phyloP scores from a whole-genome alignment of 345 rosid genomes.

The Raphanus raphanistrum region DNA sequence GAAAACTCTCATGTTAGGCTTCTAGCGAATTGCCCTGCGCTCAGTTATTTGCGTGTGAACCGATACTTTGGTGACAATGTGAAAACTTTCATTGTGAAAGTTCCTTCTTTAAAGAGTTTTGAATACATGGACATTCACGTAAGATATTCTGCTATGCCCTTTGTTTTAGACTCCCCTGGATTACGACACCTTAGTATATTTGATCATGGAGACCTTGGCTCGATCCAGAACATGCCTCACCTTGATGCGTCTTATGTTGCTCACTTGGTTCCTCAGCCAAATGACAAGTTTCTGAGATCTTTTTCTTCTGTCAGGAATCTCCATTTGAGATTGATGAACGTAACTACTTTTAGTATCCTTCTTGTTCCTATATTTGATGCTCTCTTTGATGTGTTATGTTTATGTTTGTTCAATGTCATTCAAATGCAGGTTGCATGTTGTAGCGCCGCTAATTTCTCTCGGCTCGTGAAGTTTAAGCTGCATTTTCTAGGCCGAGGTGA shows the following conservation, averaged over 20 bases:
- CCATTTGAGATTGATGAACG: not conserved
- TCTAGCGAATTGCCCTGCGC: not conserved
- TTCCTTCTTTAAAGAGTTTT: not conserved
- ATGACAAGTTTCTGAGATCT: not conserved
- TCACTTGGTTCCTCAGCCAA: not conserved
- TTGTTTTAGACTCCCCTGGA: conserved; percentile 8
- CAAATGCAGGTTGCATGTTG: not conserved
- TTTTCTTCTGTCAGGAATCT: conserved; percentile 11
- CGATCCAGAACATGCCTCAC: not conserved
- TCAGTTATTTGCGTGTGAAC: not conserved
- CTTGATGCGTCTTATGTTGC: not conserved
- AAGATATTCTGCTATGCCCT: not conserved
- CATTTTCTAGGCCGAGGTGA: not conserved
- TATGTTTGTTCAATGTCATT: not conserved
- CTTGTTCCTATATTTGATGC: not conserved
- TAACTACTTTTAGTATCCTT: not conserved
- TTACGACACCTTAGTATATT: not conserved
- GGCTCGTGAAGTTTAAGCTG: not conserved
- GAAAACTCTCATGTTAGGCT: not conserved
- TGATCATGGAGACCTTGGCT: not conserved
- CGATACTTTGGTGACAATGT: not conserved
- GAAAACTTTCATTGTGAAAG: not conserved
- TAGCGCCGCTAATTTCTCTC: not conserved
- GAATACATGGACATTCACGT: not conserved
- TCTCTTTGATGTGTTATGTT: not conserved